These are phyloP conservation scores for Mentha longifolia DNA, from an alignment of 257 asterid genomes.

Conservation along the genomic window DNA sequence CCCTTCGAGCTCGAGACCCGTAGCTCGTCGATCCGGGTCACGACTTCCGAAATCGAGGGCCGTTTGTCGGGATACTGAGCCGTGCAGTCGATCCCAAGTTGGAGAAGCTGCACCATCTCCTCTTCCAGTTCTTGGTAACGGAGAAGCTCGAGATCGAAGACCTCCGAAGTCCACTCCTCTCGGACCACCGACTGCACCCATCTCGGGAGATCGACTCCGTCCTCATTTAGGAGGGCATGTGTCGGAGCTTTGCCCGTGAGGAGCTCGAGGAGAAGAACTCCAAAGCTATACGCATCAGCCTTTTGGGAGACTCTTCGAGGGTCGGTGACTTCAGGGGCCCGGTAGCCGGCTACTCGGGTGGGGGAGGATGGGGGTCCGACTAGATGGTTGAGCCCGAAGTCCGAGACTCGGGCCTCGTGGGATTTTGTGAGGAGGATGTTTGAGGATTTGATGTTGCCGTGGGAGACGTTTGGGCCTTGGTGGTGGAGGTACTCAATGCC, in stretches of 20 bases:
- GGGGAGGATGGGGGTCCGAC: constrained; percentile 81
- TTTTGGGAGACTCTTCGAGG: constrained; percentile 73
- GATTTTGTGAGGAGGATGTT: constrained; percentile 80
- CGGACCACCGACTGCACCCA: constrained; percentile 85
- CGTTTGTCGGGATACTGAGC: constrained; percentile 75
- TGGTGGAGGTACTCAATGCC: constrained; percentile 76
- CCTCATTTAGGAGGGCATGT: constrained; percentile 77
- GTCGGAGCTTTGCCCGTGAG: constrained; percentile 91
- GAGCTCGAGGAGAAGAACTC: constrained; percentile 76
- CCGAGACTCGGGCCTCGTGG: constrained; percentile 66
- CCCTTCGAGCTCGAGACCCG: constrained; percentile 40
- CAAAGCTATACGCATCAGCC: constrained; percentile 81
- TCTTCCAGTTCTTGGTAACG: constrained; percentile 63
- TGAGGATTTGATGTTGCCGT: constrained; percentile 82
- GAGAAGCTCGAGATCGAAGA: constrained; percentile 73
- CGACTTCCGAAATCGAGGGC: constrained; percentile 65
- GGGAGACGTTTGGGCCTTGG: constrained; percentile 61
- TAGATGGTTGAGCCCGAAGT: constrained; percentile 73
- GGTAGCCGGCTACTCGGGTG: constrained; percentile 70
- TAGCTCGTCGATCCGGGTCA: constrained; percentile 54
- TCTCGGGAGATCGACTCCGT: constrained; percentile 79
- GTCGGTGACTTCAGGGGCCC: constrained; percentile 90
- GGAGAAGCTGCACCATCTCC: constrained; percentile 84
- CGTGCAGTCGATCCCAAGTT: constrained; percentile 80
- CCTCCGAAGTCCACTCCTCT: constrained; percentile 88